phyloP scores from a whole-genome alignment of 768 basidiomycete species.

The Tricholoma bakamatsutake region DNA sequence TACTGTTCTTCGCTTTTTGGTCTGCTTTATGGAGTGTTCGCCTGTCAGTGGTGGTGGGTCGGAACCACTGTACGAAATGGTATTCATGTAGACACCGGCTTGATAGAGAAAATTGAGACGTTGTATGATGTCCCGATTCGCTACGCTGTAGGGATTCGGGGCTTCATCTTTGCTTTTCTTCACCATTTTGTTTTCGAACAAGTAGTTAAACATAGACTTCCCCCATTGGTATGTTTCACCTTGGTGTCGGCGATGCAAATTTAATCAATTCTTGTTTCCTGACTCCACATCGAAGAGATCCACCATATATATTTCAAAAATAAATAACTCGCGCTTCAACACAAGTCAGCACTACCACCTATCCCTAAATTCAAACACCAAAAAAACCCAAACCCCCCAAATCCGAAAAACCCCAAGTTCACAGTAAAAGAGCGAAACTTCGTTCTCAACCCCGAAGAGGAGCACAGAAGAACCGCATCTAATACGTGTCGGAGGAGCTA shows the following conservation, averaged over 20 bases:
- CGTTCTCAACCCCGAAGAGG: slow-evolving; percentile 3
- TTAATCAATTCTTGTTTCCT: too few relatives aligned
- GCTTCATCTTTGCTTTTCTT: slow-evolving; percentile 58
- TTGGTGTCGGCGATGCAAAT: too few relatives aligned
- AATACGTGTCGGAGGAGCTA: background rate
- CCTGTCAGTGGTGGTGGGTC: slow-evolving; percentile 1
- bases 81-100: slow-evolving; percentile 56
- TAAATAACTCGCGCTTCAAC: too few relatives aligned
- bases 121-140: slow-evolving; percentile 74
- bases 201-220: too few relatives aligned
- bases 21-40: slow-evolving; percentile 9
- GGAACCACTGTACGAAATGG: too few relatives aligned
- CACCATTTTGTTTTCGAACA: too few relatives aligned
- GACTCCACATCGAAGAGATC: too few relatives aligned
- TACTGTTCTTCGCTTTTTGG: slow-evolving; percentile 16
- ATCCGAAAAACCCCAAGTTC: background rate
- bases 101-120: slow-evolving; percentile 85
- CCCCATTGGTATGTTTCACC: too few relatives aligned
- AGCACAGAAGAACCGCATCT: slow-evolving; percentile 1
- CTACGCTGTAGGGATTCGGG: slow-evolving; percentile 51
- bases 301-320: too few relatives aligned
- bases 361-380: too few relatives aligned
- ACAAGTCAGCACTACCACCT: too few relatives aligned
- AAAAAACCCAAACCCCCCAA: background rate
- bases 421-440: background rate